Percentiles rank a stretch among this genome's conserved stretches.
These are phyloP conservation scores for Pichia manshurica DNA, from an alignment of 805 yeast species.

Conservation along the genomic window DNA sequence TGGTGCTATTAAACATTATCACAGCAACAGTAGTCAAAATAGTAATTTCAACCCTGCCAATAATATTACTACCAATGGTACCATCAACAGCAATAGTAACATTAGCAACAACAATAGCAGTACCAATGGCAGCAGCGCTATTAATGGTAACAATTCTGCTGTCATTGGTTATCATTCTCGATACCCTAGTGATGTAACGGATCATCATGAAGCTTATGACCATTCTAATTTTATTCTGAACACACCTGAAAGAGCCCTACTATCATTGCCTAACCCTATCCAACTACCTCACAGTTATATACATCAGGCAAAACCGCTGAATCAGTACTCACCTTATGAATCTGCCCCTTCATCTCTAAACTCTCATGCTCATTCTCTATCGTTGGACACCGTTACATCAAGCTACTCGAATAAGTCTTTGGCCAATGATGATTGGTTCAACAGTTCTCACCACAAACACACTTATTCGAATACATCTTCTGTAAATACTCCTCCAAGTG, in stretches of 20 bases:
- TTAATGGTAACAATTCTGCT: not conserved
- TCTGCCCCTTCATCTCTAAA: conserved; percentile 4
- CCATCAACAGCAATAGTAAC: not conserved
- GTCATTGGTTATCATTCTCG: conserved; percentile 14
- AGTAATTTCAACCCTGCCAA: not conserved
- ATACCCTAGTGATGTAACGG: conserved; percentile 33
- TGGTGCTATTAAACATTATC: conserved; percentile 1
- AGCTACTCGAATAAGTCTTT: conserved; percentile 7
- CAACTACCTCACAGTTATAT: conserved; percentile 5
- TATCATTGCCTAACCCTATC: conserved; percentile 3
- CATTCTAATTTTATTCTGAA: conserved; percentile 6
- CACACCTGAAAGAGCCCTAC: conserved; percentile 15
- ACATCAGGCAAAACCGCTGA: not conserved
- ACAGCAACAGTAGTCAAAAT: not conserved
- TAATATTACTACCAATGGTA: not conserved
- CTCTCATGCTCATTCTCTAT: conserved; percentile 6
- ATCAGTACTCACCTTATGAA: conserved; percentile 9
- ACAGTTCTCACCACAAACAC: conserved; percentile 1
- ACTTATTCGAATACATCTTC: conserved; percentile 2
- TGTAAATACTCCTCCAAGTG: not conserved
- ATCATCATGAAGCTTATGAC: not conserved
- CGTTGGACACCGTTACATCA: conserved; percentile 6
- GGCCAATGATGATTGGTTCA: conserved; percentile 3
- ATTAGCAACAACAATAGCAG: not conserved
- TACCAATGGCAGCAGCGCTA: not conserved